Evolutionary conservation across 768 basidiomycete species (phyloP).

Genomic region (Mycena latifolia): DNA sequence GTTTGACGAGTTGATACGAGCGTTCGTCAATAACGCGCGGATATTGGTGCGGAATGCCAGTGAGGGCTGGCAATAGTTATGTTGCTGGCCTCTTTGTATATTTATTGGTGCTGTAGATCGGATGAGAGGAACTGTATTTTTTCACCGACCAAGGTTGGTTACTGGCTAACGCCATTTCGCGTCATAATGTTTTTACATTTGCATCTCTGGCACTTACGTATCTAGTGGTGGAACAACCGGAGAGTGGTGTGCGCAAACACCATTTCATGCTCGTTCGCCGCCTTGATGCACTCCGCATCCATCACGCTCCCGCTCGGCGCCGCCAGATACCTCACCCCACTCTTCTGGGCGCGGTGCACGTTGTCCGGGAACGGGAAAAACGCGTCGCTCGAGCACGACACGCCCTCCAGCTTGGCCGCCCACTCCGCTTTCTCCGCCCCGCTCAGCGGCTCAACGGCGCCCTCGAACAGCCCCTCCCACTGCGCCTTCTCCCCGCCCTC

Average conservation of each 20-base stretch:
- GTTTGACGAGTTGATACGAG: slow-evolving; percentile 93
- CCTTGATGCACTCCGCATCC: slow-evolving; percentile 97
- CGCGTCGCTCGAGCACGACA: slow-evolving; percentile 95
- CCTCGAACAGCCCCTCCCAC: slow-evolving; percentile 92
- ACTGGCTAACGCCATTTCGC: too few species aligned
- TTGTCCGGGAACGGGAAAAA: slow-evolving; percentile 99
- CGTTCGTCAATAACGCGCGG: slow-evolving; percentile 93
- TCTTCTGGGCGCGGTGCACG: slow-evolving; percentile 92
- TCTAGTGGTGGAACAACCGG: slow-evolving; percentile 91
- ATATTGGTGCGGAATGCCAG: slow-evolving; percentile 85
- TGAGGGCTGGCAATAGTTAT: slow-evolving; percentile 17
- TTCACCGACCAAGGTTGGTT: too few species aligned
- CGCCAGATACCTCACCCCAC: slow-evolving; percentile 92
- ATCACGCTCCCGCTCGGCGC: slow-evolving; percentile 96
- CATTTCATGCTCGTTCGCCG: slow-evolving; percentile 92
- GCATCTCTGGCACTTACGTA: background rate
- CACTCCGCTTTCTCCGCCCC: slow-evolving; percentile 82
- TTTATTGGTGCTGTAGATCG: too few species aligned
- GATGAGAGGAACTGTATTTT: slow-evolving; percentile 5
- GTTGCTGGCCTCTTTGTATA: background rate
- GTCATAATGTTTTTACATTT: background rate
- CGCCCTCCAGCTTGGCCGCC: slow-evolving; percentile 80
- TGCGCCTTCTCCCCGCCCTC: slow-evolving; percentile 91
- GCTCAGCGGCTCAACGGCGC: slow-evolving; percentile 71
- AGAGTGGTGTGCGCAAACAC: slow-evolving; percentile 92